Evolutionary conservation across 2,329 filamentous ascomycete species (phyloP), one percentile per base, ranked within the genome.

Genomic region (Rutstroemia sp.): DNA sequence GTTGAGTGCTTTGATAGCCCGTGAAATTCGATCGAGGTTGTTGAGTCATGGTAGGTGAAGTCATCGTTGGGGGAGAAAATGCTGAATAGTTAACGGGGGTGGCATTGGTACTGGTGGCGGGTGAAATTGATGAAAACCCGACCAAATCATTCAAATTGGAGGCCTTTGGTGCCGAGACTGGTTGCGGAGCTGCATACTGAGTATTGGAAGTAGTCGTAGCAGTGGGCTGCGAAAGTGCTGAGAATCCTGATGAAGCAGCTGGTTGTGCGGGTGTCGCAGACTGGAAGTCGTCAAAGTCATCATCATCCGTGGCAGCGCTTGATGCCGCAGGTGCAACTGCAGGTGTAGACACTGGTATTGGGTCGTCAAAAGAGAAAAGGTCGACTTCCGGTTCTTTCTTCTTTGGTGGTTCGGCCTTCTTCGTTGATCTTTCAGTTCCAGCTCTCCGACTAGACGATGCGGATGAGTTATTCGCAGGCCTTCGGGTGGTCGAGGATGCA

Each of bases 271-370:
- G 82, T 2, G 87, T 76, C 14, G 92, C 92, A 19, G 91, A 95
- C 72, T 96, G 90, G 78, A 97, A 97, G 69, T 99, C 94, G 69
- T 97, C 94, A 68, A 97, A 97, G 61, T 96, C 94, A 64, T 96
- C 92, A 61, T 96, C 92, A 45, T 53, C 50, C 10, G 50, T 44
- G 45, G 73, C 69, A 61, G 73, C 72, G 21, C 72, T 70, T 25
- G 74, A 69, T 23, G 72, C 47, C 73, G 61, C 72, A 62, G 71
- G 75, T 0, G 74, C 76, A 5, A 77, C 68, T 2, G 66, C 60
- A 10, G 71, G 66, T 10, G 76, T 70, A 48, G 76, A 70, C 2
- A 76, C 68, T 8, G 79, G 75, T 2, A 76, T 76, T 38, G 87
- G 80, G 54, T 95, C 90, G 64, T 96, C 92, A 68, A 96, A 96